Evolutionary conservation across 306 rosid genomes (phyloP).

Genomic region (Gillenia trifoliata): DNA sequence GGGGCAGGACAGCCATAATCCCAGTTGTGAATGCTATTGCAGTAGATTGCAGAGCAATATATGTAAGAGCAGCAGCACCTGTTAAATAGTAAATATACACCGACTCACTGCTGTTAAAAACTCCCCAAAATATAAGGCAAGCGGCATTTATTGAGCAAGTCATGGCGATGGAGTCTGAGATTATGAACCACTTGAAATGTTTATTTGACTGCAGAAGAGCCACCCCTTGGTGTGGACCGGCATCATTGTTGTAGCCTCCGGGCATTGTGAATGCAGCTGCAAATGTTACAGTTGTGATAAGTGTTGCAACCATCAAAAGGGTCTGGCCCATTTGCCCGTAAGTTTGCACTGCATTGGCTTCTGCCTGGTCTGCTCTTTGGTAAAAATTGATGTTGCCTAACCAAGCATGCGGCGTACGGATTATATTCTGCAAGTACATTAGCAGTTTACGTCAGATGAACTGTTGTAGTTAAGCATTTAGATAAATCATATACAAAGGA

Average conservation of each 20-base stretch:
- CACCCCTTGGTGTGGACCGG: neutral
- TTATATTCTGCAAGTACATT: neutral
- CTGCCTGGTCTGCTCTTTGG: no score
- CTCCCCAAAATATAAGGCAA: constrained; percentile 2
- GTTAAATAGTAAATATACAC: neutral
- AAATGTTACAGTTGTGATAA: neutral
- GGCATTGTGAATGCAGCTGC: constrained; percentile 3
- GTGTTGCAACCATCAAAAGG: constrained; percentile 1
- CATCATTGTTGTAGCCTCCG: neutral
- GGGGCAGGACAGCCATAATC: neutral
- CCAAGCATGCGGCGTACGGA: neutral
- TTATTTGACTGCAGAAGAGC: neutral
- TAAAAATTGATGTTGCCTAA: neutral
- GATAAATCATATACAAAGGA: neutral
- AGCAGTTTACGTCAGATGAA: neutral
- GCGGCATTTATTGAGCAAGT: neutral
- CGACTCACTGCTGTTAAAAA: neutral
- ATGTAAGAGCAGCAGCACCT: neutral
- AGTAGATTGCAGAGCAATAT: neutral
- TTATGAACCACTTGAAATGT: neutral
- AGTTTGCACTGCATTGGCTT: neutral
- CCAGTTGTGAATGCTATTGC: neutral
- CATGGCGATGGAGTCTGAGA: neutral
- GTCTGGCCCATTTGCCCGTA: neutral
- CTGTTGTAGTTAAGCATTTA: neutral